Conservation (phyloP, 345 rosid genomes). For the Brassica nigra region DNA sequence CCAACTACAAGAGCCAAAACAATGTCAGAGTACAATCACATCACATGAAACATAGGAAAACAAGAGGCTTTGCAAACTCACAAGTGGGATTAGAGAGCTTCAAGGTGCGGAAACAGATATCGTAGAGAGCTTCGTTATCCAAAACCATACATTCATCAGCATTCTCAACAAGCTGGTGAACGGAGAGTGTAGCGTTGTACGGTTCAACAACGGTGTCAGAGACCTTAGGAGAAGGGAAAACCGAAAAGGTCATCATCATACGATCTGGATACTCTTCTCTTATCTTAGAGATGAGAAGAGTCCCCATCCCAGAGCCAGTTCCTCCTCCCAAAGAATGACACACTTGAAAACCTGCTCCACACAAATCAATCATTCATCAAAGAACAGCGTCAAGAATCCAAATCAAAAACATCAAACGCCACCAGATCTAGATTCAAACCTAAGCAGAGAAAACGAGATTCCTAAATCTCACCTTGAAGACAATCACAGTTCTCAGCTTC, state of each 20-base stretch:
- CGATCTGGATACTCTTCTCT: conserved; percentile 39
- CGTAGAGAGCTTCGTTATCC: conserved; percentile 39
- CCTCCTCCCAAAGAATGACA: conserved; percentile 41
- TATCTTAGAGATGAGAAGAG: conserved; percentile 33
- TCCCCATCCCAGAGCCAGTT: conserved; percentile 42
- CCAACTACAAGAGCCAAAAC: conserved; percentile 32
- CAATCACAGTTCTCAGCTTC: conserved; percentile 41
- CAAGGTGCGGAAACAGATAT: conserved; percentile 38
- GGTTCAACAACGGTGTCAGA: conserved; percentile 36
- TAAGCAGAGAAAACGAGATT: too few species aligned
- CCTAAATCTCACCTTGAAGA: conserved; percentile 29
- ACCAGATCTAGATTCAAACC: conserved; percentile 29
- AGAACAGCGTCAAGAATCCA: conserved; percentile 4
- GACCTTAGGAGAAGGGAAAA: conserved; percentile 26
- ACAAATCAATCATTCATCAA: not conserved
- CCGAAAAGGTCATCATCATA: conserved; percentile 39
- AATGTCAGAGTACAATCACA: conserved; percentile 15
- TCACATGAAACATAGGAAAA: not conserved
- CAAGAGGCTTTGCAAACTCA: not conserved
- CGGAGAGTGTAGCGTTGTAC: conserved; percentile 38
- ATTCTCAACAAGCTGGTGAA: conserved; percentile 40
- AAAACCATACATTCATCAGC: conserved; percentile 40
- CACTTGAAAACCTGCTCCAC: conserved; percentile 33
- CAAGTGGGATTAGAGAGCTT: conserved; percentile 35
- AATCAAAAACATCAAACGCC: not conserved